Base-by-base conservation (phyloP, 306 rosid species). In the Vigna radiata region DNA sequence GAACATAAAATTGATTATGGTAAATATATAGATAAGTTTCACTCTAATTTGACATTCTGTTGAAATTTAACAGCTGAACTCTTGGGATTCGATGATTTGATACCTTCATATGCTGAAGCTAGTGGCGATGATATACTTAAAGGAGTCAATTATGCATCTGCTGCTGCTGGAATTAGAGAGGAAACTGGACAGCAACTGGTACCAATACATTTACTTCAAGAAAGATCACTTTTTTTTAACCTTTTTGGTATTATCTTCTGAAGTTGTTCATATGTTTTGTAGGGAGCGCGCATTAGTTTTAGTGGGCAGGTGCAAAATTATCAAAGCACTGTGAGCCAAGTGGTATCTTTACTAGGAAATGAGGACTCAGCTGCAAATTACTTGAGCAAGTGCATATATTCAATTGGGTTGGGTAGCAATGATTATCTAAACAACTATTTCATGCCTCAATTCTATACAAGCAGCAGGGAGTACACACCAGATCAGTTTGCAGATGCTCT, bases 111-210 rank as follows among this genome's bases (percentile, higher is more conserved):
- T 83, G 79, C 83, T 72, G 43, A 81, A 6, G 91, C 87, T 5
- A 83, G 86, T 6, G 96, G 89, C 14, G 89, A 77, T 61, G 86
- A 84, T 47, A 78, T 95, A n/a, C 90, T 95, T 52, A 74, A 31
- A 75, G 98, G 98, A 70, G 95, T 90, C 12, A 95, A 95, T 69
- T 95, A 81, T 83, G 98, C 98, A 37, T 95, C 98, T 15, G 98
- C 97, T 37, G 98, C 97, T 16, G 98, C 97, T n/a, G 98, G 98
- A 52, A 95, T 95, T 64, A 83, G 96, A 82, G 96, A 92, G n/a
- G 97, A 95, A 85, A 95, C 96, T 18, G 98, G 98, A 1, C 93
- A 33, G 55, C 97, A 95, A 77, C 75, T 95, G 93, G 98, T 94
- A 73, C 17, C 21, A 4, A 1, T 75, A 62, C 44, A 13, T 77